Evolutionary conservation across 352 stramenopile genomes (phyloP).

Genomic region (Hyphochytrium catenoides): DNA sequence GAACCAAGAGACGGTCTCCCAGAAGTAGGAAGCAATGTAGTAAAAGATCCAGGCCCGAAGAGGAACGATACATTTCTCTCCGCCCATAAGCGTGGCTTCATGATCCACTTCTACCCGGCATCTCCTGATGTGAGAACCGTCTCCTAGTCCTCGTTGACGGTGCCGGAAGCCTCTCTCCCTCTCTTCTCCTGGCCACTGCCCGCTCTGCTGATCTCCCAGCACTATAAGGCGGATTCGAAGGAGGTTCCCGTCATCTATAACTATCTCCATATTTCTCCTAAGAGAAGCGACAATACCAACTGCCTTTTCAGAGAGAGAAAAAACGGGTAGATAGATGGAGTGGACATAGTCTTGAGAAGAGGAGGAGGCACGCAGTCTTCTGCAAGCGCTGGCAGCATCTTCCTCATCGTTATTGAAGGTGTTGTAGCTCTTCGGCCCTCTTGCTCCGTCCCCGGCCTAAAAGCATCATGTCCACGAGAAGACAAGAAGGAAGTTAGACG

Average conservation of each 20-base stretch:
- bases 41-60: constrained; percentile 26
- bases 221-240: constrained; percentile 3
- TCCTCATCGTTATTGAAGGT: no score
- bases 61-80: constrained; percentile 29
- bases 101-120: constrained; percentile 44
- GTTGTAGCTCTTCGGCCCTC: no score
- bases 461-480: no score
- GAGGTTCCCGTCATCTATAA: constrained; percentile 13
- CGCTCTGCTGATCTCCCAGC: constrained; percentile 3
- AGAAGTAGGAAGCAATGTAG: constrained; percentile 22
- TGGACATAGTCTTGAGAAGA: no score
- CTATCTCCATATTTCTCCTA: neutral
- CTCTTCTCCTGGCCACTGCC: neutral
- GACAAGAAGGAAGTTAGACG: no score
- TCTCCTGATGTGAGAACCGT: constrained; percentile 25
- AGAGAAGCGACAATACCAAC: no score
- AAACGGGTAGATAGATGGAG: no score
- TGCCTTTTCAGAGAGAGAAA: no score
- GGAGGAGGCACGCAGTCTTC: no score
- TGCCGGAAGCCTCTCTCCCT: constrained; percentile 15
- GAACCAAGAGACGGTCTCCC: constrained; percentile 18
- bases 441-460: no score
- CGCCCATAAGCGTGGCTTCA: constrained; percentile 32
- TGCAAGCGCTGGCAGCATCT: no score
- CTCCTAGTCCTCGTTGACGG: constrained; percentile 18